Conservation (phyloP, 2,329 filamentous ascomycete genomes). For the Monosporascus sp. region DNA sequence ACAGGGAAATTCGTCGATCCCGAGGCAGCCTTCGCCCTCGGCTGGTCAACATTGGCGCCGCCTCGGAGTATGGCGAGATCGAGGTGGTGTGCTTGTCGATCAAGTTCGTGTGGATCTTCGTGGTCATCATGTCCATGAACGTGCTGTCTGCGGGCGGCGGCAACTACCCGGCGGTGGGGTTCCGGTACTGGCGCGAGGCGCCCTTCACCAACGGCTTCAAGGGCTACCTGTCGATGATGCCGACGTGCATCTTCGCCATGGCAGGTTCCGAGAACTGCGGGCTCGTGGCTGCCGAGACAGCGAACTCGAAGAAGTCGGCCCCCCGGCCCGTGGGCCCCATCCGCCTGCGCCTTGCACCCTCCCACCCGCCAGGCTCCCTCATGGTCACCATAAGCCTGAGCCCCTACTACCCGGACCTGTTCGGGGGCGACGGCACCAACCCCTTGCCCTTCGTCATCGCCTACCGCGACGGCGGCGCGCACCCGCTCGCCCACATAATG, state of each 20-base stretch:
- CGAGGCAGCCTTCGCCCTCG: slow-evolving; percentile 37
- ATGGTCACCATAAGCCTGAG: slow-evolving; percentile 39
- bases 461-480: slow-evolving; percentile 33
- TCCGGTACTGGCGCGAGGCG: slow-evolving; percentile 37
- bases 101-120: slow-evolving; percentile 43
- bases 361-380: slow-evolving; percentile 38
- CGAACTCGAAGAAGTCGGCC: slow-evolving; percentile 35
- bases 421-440: slow-evolving; percentile 34
- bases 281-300: slow-evolving; percentile 37
- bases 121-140: slow-evolving; percentile 39
- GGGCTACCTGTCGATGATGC: slow-evolving; percentile 49
- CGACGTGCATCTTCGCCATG: slow-evolving; percentile 45
- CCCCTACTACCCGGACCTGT: slow-evolving; percentile 33
- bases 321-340: slow-evolving; percentile 41
- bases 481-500: slow-evolving; percentile 38
- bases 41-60: slow-evolving; percentile 37
- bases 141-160: slow-evolving; percentile 39
- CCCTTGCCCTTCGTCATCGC: slow-evolving; percentile 41
- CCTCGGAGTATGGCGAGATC: slow-evolving; percentile 38
- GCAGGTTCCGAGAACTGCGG: slow-evolving; percentile 38
- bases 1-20: slow-evolving; percentile 36
- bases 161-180: slow-evolving; percentile 32
- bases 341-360: slow-evolving; percentile 38
- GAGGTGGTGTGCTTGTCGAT: slow-evolving; percentile 38
- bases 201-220: slow-evolving; percentile 40